These are phyloP conservation scores for Stagonosporopsis cucurbitacearum DNA, from an alignment of 2,329 filamentous ascomycete genomes.

Conservation along the genomic window DNA sequence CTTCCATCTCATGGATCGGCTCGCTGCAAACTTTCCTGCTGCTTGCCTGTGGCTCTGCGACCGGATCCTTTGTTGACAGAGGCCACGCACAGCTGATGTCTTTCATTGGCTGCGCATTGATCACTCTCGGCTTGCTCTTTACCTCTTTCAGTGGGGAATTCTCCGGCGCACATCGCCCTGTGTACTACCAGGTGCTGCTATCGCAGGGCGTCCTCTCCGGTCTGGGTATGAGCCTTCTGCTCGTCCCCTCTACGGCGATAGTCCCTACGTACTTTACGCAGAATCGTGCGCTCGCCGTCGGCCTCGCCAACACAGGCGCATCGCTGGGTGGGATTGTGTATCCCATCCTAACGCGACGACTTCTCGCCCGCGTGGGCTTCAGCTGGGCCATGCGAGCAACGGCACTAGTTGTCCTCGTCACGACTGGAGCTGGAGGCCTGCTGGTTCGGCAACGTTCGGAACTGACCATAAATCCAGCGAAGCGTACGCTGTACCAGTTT, in stretches of 20 bases:
- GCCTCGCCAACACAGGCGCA: conserved; percentile 54
- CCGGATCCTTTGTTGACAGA: conserved; percentile 22
- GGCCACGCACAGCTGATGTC: conserved; percentile 18
- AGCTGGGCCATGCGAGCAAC: conserved; percentile 67
- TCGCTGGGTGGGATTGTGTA: conserved; percentile 55
- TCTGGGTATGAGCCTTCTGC: conserved; percentile 23
- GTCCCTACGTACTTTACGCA: conserved; percentile 53
- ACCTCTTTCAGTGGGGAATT: conserved; percentile 55
- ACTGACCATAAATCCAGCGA: conserved; percentile 18
- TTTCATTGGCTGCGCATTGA: conserved; percentile 46
- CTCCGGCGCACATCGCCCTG: conserved; percentile 4
- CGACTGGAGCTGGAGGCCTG: conserved; percentile 56
- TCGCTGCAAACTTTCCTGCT: conserved; percentile 41
- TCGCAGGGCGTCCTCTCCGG: conserved; percentile 30
- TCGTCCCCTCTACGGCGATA: conserved; percentile 24
- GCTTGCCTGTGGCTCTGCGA: conserved; percentile 20
- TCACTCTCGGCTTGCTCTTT: conserved; percentile 56
- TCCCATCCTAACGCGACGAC: conserved; percentile 59
- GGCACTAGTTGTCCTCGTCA: conserved; percentile 61
- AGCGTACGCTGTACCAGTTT: conserved; percentile 21
- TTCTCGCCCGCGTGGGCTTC: conserved; percentile 64
- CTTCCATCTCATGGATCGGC: conserved; percentile 58
- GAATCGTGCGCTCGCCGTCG: conserved; percentile 60
- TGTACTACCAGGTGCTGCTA: conserved; percentile 53
- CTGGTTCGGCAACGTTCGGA: conserved; percentile 18